Base-by-base conservation (phyloP, 2,329 filamentous ascomycete species). In the Sporothrix inflata region DNA sequence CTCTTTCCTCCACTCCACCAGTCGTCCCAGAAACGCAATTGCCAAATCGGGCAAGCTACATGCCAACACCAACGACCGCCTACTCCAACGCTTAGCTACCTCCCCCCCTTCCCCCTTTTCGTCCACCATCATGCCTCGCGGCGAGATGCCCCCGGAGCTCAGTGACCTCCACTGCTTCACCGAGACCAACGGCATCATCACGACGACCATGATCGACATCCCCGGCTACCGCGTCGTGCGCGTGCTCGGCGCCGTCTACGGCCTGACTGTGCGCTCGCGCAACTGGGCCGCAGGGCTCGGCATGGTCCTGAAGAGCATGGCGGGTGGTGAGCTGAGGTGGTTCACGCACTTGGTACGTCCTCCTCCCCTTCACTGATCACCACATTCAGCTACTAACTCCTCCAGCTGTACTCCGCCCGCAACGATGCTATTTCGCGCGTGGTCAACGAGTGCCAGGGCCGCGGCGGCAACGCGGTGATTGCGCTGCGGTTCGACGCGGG, bases 121-220 rank as follows among this genome's bases (percentile, higher is more conserved):
- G 4, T 11, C 38, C n/a, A 55, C 14, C 27, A 70, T 19, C 11
- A 67, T 72, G 71, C 49, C 66, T n/a, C 55, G 69, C 45, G n/a
- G 7, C 30, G 57, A 65, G 0, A 74, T 78, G 60, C 77, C 78
- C 8, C 74, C 77, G 4, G 71, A 75, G 19, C 73, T 79, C 72
- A 74, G 73, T 5, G 85, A 87, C 74, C 79, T 87, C 8, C 85
- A 87, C 78, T 89, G 87, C 81, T 74, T 75, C 74, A 75, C 74
- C 24, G 88, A 90, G 77, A 90, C 88, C 8, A 84, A 87, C 65
- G 88, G 88, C 49, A 83, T 90, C 71, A 86, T 90, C 74, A 89
- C 87, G 0, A 86, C 86, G 0, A 90, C 88, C 70, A 90, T 89
- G 87, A 88, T 87, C 79, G 88, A 90, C 76, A 80, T 90, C 27